phyloP scores from a whole-genome alignment of 257 asterid genomes.

The Mitragyna speciosa region DNA sequence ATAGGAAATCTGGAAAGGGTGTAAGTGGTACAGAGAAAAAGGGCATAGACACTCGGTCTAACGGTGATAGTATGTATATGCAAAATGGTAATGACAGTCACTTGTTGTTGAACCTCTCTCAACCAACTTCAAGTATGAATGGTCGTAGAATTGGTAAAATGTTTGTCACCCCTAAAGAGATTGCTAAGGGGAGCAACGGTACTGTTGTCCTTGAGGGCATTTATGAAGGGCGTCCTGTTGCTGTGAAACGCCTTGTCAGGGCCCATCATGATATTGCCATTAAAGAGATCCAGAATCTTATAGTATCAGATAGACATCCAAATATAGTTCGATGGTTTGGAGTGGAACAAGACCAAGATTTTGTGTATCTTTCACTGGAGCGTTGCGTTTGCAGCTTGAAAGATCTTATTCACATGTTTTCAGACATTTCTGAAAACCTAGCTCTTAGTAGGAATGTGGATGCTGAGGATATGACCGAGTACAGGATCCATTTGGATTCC shows the following conservation, averaged over 20 bases:
- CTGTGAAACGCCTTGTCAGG: conserved; percentile 93
- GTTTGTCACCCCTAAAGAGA: conserved; percentile 65
- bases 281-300: conserved; percentile 86
- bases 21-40: conserved; percentile 43
- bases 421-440: conserved; percentile 39
- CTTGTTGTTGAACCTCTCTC: conserved; percentile 52
- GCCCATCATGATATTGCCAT: conserved; percentile 80
- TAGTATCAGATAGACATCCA: conserved; percentile 84
- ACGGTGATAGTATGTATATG: conserved; percentile 34
- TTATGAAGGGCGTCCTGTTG: conserved; percentile 82
- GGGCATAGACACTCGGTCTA: conserved; percentile 37
- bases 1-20: conserved; percentile 58
- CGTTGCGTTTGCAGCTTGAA: conserved; percentile 82
- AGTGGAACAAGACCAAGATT: conserved; percentile 87
- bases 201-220: conserved; percentile 89
- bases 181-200: conserved; percentile 93
- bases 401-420: conserved; percentile 66
- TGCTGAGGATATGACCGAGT: conserved; percentile 39
- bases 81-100: conserved; percentile 33
- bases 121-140: conserved; percentile 37
- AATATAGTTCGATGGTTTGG: conserved; percentile 91
- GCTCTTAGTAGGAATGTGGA: conserved; percentile 32
- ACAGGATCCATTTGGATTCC: conserved; percentile 36
- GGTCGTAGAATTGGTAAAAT: conserved; percentile 80
- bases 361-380: conserved; percentile 87